Conservation (phyloP, 768 basidiomycete species). For the Erythrobasidium yunnanense region DNA sequence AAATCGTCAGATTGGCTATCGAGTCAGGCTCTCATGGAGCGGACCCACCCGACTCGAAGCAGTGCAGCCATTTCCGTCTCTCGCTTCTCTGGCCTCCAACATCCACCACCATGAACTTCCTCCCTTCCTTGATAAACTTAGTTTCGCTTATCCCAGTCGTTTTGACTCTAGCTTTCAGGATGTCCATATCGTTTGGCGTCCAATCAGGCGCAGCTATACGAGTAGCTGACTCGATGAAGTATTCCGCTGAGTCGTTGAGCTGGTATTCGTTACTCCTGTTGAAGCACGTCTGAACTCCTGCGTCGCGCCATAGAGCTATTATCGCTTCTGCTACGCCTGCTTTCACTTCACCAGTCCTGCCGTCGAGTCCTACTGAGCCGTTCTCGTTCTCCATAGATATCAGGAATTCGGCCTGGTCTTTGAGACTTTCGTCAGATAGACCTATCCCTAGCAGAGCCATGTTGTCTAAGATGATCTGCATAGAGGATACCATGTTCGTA, state of each 20-base stretch:
- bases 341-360: background rate
- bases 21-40: background rate
- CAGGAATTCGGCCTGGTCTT: background rate
- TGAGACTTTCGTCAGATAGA: background rate
- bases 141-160: conserved; percentile 24
- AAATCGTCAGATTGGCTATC: background rate
- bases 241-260: conserved; percentile 25
- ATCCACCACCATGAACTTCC: conserved; percentile 18
- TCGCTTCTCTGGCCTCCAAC: conserved; percentile 27
- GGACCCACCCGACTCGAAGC: conserved; percentile 16
- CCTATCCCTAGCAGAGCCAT: conserved; percentile 7
- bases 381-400: conserved; percentile 16
- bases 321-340: conserved; percentile 15
- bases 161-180: conserved; percentile 27
- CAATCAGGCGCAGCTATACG: conserved; percentile 12
- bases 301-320: conserved; percentile 1
- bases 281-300: background rate
- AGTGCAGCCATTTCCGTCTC: conserved; percentile 26
- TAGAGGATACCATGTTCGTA: conserved; percentile 19
- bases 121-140: conserved; percentile 7
- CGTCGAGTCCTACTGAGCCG: conserved; percentile 20
- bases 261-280: conserved; percentile 20
- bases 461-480: conserved; percentile 23
- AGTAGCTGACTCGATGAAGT: conserved; percentile 2
- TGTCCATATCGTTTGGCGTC: conserved; percentile 24